Conservation (phyloP, 148 eudicot genomes). For the Rhododendron molle region DNA sequence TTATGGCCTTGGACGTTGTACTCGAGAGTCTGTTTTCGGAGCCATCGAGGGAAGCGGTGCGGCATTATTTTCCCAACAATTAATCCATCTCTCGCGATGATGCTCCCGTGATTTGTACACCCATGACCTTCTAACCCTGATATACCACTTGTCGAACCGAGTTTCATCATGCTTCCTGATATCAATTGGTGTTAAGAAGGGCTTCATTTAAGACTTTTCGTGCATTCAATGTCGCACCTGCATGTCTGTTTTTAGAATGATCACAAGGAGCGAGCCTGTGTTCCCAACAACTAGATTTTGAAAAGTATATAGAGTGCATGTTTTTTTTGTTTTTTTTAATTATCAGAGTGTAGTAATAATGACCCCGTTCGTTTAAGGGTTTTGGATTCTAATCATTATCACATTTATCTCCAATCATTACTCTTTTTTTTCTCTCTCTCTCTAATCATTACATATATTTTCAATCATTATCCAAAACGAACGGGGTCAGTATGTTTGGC, state of each 20-base stretch:
- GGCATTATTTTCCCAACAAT: not conserved
- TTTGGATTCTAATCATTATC: too few relatives aligned
- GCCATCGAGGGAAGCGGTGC: not conserved
- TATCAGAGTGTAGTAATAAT: too few relatives aligned
- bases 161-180: not conserved
- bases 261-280: not conserved
- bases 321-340: not conserved
- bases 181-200: not conserved
- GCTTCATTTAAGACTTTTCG: not conserved
- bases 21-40: not conserved
- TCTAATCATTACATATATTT: too few relatives aligned
- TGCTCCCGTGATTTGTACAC: not conserved
- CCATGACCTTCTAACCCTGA: not conserved
- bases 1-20: not conserved
- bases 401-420: too few relatives aligned
- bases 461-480: too few relatives aligned
- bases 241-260: not conserved
- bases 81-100: not conserved
- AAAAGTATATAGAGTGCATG: not conserved
- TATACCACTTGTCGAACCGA: not conserved
- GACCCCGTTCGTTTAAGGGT: too few relatives aligned
- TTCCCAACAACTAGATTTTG: not conserved
- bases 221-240: not conserved
- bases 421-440: too few relatives aligned
- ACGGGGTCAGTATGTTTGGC: too few relatives aligned